A percentile compares a stretch with the other conserved stretches of the same genome.
These are phyloP conservation scores for Naumovozyma castellii DNA, from an alignment of 805 yeast genomes.

Conservation along the genomic window DNA sequence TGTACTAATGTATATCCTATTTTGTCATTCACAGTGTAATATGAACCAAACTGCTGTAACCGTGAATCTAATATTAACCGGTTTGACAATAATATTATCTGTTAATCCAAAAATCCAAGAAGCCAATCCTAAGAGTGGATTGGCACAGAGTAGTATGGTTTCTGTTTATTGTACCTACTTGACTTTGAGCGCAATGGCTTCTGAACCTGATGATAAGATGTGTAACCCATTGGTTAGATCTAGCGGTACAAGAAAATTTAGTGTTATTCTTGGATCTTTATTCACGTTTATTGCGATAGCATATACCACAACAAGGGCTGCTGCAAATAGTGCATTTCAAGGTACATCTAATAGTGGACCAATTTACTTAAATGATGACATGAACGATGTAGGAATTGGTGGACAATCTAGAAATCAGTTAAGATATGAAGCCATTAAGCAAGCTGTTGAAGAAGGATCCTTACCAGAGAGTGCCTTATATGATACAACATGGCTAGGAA, in stretches of 20 bases:
- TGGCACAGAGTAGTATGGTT: slow-evolving; percentile 96
- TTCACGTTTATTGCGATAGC: slow-evolving; percentile 94
- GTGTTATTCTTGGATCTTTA: slow-evolving; percentile 80
- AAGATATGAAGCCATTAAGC: slow-evolving; percentile 79
- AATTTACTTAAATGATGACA: slow-evolving; percentile 24
- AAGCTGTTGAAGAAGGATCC: slow-evolving; percentile 94
- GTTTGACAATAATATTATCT: slow-evolving; percentile 60
- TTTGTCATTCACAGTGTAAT: slow-evolving; percentile 71
- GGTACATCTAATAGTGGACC: slow-evolving; percentile 33
- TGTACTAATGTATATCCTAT: slow-evolving; percentile 68
- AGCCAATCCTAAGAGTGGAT: slow-evolving; percentile 87
- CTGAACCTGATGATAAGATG: slow-evolving; percentile 88
- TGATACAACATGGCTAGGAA: slow-evolving; percentile 54
- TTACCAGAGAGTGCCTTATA: slow-evolving; percentile 84
- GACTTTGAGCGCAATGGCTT: slow-evolving; percentile 83
- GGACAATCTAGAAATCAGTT: slow-evolving; percentile 48
- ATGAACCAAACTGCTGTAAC: slow-evolving; percentile 86
- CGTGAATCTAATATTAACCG: slow-evolving; percentile 56
- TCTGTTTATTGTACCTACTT: slow-evolving; percentile 86
- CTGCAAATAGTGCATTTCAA: slow-evolving; percentile 64
- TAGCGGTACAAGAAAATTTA: slow-evolving; percentile 79
- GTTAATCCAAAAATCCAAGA: slow-evolving; percentile 81
- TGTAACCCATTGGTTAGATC: slow-evolving; percentile 92
- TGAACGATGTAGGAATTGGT: slow-evolving; percentile 37
- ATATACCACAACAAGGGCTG: slow-evolving; percentile 94